phyloP scores from a whole-genome alignment of 805 yeast species.

The Candida lessepsii region DNA sequence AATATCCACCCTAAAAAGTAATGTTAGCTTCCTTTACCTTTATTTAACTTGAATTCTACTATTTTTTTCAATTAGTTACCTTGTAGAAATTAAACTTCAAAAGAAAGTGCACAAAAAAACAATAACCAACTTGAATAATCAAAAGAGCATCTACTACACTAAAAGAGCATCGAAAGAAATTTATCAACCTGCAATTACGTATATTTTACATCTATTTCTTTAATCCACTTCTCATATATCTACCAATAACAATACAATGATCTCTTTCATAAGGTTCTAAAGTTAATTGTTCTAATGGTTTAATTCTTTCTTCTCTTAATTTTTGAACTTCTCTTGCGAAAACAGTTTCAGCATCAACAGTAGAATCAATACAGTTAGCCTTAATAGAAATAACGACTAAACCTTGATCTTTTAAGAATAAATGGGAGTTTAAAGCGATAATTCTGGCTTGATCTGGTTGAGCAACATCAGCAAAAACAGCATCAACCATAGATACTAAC shows the following conservation, averaged over 20 bases:
- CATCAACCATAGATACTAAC: constrained; percentile 98
- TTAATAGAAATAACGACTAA: constrained; percentile 98
- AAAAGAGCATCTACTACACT: too few relatives aligned
- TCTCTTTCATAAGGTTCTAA: constrained; percentile 99
- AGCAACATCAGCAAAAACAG: constrained; percentile 98
- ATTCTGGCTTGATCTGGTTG: constrained; percentile 99
- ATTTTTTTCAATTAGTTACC: too few relatives aligned
- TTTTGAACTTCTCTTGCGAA: constrained; percentile 99
- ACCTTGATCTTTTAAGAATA: constrained; percentile 97
- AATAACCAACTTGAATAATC: too few relatives aligned
- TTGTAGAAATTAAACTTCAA: too few relatives aligned
- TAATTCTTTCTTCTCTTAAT: constrained; percentile 97
- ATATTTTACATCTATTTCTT: constrained; percentile 34
- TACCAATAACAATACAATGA: constrained; percentile 98
- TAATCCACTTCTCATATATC: constrained; percentile 87
- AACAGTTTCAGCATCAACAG: constrained; percentile 98
- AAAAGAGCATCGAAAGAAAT: too few relatives aligned
- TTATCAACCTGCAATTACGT: too few relatives aligned
- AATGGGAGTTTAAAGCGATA: constrained; percentile 95
- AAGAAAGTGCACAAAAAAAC: too few relatives aligned
- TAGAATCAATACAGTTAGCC: constrained; percentile 99
- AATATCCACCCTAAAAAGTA: too few relatives aligned
- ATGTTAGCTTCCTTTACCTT: too few relatives aligned
- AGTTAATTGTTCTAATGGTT: constrained; percentile 97
- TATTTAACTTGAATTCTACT: too few relatives aligned